Base-by-base conservation (phyloP, 2,329 filamentous ascomycete species). In the Nemania sp. region DNA sequence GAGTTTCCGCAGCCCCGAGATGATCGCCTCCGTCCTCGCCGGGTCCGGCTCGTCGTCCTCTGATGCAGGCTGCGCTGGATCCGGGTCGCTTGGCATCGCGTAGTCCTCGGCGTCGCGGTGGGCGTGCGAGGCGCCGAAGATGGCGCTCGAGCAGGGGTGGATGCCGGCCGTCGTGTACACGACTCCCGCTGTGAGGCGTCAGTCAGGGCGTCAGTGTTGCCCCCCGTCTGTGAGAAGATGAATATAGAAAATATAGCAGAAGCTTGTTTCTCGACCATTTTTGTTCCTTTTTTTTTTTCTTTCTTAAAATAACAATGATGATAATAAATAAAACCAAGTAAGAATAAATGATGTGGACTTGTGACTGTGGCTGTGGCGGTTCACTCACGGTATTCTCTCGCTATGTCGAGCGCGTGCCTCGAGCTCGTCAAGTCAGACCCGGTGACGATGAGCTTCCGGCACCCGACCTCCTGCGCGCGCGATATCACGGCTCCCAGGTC, bases 91-190 rank as follows among this genome's bases (percentile, higher is more conserved):
- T 4, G 83, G 81, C 12, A 79, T 76, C 5, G 78, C 80, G 67
- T 83, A 79, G 49, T 78, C 78, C 50, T 79, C 62, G 7, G 59
- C 75, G 62, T 81, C 79, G 60, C 79, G 74, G 50, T 74, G 76
- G 21, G 76, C 46, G 50, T 79, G 78, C 5, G 76, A 72, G 63
- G 80, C 78, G 66, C 90, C 88, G 74, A 99, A 96, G 54, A 90
- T 86, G 64, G 89, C 86, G 67, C 90, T 91, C 65, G 87, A 90
- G 77, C 95, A 99, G 13, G 95, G 95, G 74, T 99, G 95, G 45
- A 99, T 92, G 65, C 95, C 95, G 10, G 96, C 88, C 1, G 95
- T 99, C 20, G 90, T 88, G 75, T 92, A 99, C 71, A 96, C 92
- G 35, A 87, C 84, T 18, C 89, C 90, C 20, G 92, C 90, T 63